A percentile compares a stretch with the other conserved stretches of the same genome.
phyloP scores from a whole-genome alignment of 352 stramenopile species.

The Bremia lactucae region DNA sequence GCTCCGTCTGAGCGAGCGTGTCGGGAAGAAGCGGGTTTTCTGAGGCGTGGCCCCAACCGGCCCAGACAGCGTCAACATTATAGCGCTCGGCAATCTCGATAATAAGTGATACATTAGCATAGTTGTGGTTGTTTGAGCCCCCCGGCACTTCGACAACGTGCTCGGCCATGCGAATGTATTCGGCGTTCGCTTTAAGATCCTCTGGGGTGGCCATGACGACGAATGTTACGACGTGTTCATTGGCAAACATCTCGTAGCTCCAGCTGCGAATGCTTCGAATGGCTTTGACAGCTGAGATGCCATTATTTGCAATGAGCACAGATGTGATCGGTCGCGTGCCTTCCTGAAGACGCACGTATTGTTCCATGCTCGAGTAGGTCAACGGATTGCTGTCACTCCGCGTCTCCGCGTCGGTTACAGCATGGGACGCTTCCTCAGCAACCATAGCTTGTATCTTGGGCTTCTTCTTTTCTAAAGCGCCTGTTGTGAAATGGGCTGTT shows the following conservation, averaged over 20 bases:
- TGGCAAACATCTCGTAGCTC: constrained; percentile 96
- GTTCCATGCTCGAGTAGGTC: constrained; percentile 83
- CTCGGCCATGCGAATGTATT: constrained; percentile 99
- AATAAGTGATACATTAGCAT: constrained; percentile 99
- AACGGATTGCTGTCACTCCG: constrained; percentile 52
- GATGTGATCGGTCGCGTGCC: constrained; percentile 89
- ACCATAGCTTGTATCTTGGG: constrained; percentile 23
- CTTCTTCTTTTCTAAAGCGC: constrained; percentile 21
- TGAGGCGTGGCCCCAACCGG: constrained; percentile 97
- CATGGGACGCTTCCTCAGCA: constrained; percentile 15
- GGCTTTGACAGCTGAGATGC: constrained; percentile 98
- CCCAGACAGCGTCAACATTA: constrained; percentile 96
- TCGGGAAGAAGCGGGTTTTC: constrained; percentile 98
- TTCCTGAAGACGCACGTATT: constrained; percentile 88
- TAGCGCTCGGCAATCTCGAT: constrained; percentile 95
- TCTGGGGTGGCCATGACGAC: constrained; percentile 99
- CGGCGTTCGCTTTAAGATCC: constrained; percentile 97
- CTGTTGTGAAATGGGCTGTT: constrained; percentile 29
- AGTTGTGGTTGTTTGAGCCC: constrained; percentile 99
- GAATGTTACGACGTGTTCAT: constrained; percentile 92
- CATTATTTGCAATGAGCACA: constrained; percentile 99
- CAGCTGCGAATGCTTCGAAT: constrained; percentile 98
- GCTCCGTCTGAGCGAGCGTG: constrained; percentile 80
- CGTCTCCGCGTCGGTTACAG: neutral
- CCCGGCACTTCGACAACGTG: constrained; percentile 99